Base-by-base conservation (phyloP, 2,329 filamentous ascomycete genomes). In the Cladosporium sphaerospermum region DNA sequence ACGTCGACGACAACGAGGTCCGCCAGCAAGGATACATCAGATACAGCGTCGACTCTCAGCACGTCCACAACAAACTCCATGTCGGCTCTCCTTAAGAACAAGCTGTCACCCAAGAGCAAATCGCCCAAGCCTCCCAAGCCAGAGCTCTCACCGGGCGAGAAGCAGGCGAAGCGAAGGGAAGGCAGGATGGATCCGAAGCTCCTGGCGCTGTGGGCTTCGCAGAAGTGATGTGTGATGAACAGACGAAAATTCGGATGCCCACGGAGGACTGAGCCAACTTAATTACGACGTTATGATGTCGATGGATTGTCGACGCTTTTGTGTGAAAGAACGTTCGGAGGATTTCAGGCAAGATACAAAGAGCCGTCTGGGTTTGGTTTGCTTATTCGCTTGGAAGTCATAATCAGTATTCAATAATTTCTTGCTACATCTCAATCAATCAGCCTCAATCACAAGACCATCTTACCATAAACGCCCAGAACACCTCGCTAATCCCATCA, bases 11-110 rank as follows among this genome's bases (percentile, higher is more conserved):
- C 34, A 37, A 37, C 4, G 10, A 37, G n/a, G 34, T n/a, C 8
- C 16, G 44, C 43, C 7, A 11, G 11, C 13, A 13, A 23, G 10
- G 28, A 16, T 33, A 32, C 23, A n/a, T 40, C 50, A 18, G 51
- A 53, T 18, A 33, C 43, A 2, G 36, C 51, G 8, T 55, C 54
- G 4, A 48, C 48, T 39, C 51, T 45, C 37, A 48, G 42, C 43
- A 44, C 48, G 2, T 55, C 54, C 14, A 55, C 48, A n/a, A 52
- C 45, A 31, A 55, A 37, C 45, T 55, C 54, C n/a, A 55, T 45
- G 32, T 36, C 49, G 9, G 37, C 44, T 32, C 33, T 55, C 13
- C 54, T 55, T 39, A 55, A 55, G 37, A 34, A 34, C 4, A 55
- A 55, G 39, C 40, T 53, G 44, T 37, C 41, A 6, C 32, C 52